These are phyloP conservation scores for Trichoderma harzianum DNA, from an alignment of 2,329 filamentous ascomycete genomes.

Conservation along the genomic window DNA sequence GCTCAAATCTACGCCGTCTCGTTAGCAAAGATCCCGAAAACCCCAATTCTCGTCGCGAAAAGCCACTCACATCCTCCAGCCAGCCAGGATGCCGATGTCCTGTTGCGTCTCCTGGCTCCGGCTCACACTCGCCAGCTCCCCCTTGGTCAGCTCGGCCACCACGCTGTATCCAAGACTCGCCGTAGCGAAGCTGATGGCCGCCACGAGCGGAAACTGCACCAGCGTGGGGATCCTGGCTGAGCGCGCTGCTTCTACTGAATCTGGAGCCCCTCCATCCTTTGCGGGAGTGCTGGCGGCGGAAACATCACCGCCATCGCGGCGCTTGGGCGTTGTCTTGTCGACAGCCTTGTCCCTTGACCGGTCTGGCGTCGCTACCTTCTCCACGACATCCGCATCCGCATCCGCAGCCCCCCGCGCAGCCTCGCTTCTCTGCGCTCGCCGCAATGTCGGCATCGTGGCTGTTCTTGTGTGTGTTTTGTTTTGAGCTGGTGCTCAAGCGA, in stretches of 20 bases:
- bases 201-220: conserved; percentile 52
- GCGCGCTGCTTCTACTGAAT: background rate
- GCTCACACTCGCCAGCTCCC: conserved; percentile 65
- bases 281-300: background rate
- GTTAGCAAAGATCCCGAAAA: background rate
- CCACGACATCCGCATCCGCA: background rate
- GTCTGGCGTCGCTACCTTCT: background rate
- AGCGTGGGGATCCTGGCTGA: conserved; percentile 17
- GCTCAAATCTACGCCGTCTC: conserved; percentile 52
- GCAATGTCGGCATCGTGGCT: conserved; percentile 13
- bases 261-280: background rate
- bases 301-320: background rate
- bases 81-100: conserved; percentile 54
- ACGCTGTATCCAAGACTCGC: conserved; percentile 63
- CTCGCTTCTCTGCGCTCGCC: conserved; percentile 11
- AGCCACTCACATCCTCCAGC: conserved; percentile 57
- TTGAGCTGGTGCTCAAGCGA: background rate
- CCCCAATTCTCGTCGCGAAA: background rate
- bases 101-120: conserved; percentile 59
- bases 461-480: background rate
- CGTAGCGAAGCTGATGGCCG: conserved; percentile 56
- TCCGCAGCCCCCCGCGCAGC: background rate
- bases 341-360: background rate
- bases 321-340: background rate
- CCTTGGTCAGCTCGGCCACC: conserved; percentile 55